Conservation (phyloP, 306 rosid genomes). For the Vigna trinervia region DNA sequence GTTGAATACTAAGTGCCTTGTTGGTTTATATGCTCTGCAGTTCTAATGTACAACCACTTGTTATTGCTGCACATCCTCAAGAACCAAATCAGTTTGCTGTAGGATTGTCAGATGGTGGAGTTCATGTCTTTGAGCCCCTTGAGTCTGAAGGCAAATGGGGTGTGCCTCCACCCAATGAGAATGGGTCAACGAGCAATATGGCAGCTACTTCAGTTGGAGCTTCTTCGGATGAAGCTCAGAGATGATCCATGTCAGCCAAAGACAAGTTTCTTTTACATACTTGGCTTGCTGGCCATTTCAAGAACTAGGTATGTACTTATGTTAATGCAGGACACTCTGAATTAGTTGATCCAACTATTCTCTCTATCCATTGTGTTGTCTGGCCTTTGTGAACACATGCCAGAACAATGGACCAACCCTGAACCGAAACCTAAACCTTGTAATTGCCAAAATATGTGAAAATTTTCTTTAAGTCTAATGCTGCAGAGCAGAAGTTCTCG, state of each 20-base stretch:
- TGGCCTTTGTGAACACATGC: slow-evolving; percentile 3
- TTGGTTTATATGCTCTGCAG: slow-evolving; percentile 53
- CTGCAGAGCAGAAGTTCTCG: slow-evolving; percentile 39
- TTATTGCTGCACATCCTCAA: slow-evolving; percentile 97
- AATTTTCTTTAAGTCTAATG: slow-evolving; percentile 32
- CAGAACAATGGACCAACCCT: slow-evolving; percentile 10
- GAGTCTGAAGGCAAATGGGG: slow-evolving; percentile 99
- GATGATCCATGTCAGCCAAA: slow-evolving; percentile 65
- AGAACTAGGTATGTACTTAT: slow-evolving; percentile 41
- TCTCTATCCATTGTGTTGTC: slow-evolving; percentile 13
- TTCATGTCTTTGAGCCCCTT: slow-evolving; percentile 92
- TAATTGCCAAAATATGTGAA: slow-evolving; percentile 39
- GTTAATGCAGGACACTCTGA: slow-evolving; percentile 37
- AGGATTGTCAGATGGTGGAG: slow-evolving; percentile 91
- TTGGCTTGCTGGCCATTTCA: slow-evolving; percentile 49
- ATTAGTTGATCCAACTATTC: slow-evolving; percentile 14
- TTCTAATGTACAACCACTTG: slow-evolving; percentile 78
- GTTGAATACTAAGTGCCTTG: slow-evolving; percentile 26
- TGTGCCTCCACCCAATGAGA: slow-evolving; percentile 84
- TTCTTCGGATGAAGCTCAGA: slow-evolving; percentile 84
- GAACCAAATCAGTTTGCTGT: slow-evolving; percentile 92
- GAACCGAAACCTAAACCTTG: slow-evolving; percentile 17
- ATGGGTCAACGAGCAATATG: slow-evolving; percentile 80
- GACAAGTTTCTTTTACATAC: slow-evolving; percentile 77
- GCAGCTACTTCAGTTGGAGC: slow-evolving; percentile 76